Conservation (phyloP, 176 grass and related monocot species). For the Thalia dealbata region DNA sequence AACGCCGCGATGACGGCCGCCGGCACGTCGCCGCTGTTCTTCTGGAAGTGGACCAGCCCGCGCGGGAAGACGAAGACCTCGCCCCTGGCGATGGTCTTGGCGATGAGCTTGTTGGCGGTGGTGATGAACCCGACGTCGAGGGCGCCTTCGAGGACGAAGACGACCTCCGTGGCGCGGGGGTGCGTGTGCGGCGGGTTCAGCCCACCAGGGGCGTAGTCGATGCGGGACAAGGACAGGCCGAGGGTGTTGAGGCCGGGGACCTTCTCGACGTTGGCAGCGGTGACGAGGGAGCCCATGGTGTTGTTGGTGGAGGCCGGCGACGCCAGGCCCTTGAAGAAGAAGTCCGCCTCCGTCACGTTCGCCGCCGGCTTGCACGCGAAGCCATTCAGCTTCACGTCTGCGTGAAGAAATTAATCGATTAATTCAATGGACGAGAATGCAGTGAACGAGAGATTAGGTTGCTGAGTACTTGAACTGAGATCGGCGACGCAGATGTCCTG, state of each 20-base stretch:
- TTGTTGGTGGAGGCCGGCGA: not conserved
- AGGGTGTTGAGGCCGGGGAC: constrained; percentile 5
- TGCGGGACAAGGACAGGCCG: not conserved
- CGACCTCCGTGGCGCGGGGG: constrained; percentile 1
- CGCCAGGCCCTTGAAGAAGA: constrained; percentile 1
- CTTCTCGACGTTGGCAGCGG: not conserved
- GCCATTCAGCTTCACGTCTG: not conserved
- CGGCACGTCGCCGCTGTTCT: not conserved
- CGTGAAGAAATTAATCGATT: not conserved
- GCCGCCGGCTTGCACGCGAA: constrained; percentile 1
- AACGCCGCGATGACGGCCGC: not conserved
- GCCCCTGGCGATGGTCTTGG: constrained; percentile 2
- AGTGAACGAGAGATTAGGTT: no score
- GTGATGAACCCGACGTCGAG: constrained; percentile 7
- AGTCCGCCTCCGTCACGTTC: not conserved
- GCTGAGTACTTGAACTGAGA: not conserved
- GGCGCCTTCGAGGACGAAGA: constrained; percentile 6
- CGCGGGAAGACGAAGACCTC: constrained; percentile 4
- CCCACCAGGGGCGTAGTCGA: constrained; percentile 4
- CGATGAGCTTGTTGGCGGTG: constrained; percentile 1
- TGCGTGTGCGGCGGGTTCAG: constrained; percentile 8
- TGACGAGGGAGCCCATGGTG: constrained; percentile 1
- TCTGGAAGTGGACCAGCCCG: constrained; percentile 2
- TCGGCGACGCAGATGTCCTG: not conserved
- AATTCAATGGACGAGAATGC: no score